Evolutionary conservation across 257 asterid species (phyloP), one percentile per base, ranked within the genome.

Genomic region (Hygrophila difformis): DNA sequence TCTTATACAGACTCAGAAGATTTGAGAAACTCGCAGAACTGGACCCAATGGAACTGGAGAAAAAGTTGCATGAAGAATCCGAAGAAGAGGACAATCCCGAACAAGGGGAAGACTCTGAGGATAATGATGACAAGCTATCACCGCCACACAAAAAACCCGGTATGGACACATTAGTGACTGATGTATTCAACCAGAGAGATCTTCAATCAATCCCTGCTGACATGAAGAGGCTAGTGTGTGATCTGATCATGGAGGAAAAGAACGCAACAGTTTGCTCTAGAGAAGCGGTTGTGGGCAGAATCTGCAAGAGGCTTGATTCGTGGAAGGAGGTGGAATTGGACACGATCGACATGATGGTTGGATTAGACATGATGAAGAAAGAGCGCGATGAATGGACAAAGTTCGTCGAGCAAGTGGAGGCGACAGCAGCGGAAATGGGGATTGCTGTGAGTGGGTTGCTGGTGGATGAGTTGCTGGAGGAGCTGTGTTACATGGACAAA

Each of bases 11-110:
- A 73, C 95, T 88, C 20, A 60, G 72, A n/a, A 71, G 95, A 39
- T 88, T 84, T 12, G 95, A 81, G 61, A 73, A 53, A 42, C 79
- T 88, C 1, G 95, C 93, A 1, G 93, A 77, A 48, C 52, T 88
- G 53, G 93, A 84, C 56, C 94, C 95, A 1, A 50, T 79, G 18
- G 94, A 88, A 40, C 97, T 84, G 0, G 93, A 84, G 72, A 79
- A 79, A 51, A 71, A 73, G 50, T 61, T 79, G 63, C 51, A 71
- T 33, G 83, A 79, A 57, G 81, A 63, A 53, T 69, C 79, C 37
- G 58, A 72, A 8, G 79, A 70, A 18, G 0, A 65, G 1, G 65
- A 64, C 8, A 47, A 8, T 1, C 45, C 35, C 7, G 22, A 9
- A 10, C 12, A 10, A 5, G 12, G 37, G 8, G 37, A 24, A 2